phyloP scores from a whole-genome alignment of 2,329 filamentous ascomycete genomes.

The Pseudopyricularia cyperi region DNA sequence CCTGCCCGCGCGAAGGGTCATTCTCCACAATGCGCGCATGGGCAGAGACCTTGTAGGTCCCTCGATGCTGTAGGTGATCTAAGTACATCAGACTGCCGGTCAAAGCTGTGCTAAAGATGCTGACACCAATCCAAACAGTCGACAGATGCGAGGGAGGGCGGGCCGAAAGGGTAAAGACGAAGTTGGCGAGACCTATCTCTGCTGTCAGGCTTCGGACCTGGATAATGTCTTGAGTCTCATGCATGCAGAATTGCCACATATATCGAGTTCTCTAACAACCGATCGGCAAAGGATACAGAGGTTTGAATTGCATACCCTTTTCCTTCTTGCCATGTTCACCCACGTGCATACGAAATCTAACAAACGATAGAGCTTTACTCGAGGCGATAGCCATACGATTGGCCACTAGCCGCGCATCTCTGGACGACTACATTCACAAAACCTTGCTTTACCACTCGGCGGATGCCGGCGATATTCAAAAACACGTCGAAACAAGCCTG shows the following conservation, averaged over 20 bases:
- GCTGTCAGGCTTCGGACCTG: slow-evolving; percentile 55
- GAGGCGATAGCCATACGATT: slow-evolving; percentile 58
- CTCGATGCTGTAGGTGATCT: slow-evolving; percentile 44
- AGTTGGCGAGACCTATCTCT: slow-evolving; percentile 64
- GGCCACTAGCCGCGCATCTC: slow-evolving; percentile 49
- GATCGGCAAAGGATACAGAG: slow-evolving; percentile 13
- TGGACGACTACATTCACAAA: slow-evolving; percentile 55
- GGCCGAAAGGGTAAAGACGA: slow-evolving; percentile 70
- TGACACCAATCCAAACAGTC: slow-evolving; percentile 10
- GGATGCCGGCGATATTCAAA: slow-evolving; percentile 31
- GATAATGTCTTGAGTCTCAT: slow-evolving; percentile 58
- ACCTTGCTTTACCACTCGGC: slow-evolving; percentile 52
- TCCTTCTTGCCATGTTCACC: background rate
- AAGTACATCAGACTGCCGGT: background rate
- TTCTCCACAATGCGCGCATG: slow-evolving; percentile 64
- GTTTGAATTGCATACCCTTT: slow-evolving; percentile 27
- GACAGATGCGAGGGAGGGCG: slow-evolving; percentile 69
- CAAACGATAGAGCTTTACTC: slow-evolving; percentile 57
- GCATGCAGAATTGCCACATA: slow-evolving; percentile 56
- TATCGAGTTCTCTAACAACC: slow-evolving; percentile 54
- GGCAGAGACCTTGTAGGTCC: slow-evolving; percentile 65
- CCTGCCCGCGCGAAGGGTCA: slow-evolving; percentile 58
- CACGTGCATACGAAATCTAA: slow-evolving; percentile 25
- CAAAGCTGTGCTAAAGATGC: background rate
- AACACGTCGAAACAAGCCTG: slow-evolving; percentile 45